Conservation (phyloP, 306 rosid genomes). For the Morella rubra region DNA sequence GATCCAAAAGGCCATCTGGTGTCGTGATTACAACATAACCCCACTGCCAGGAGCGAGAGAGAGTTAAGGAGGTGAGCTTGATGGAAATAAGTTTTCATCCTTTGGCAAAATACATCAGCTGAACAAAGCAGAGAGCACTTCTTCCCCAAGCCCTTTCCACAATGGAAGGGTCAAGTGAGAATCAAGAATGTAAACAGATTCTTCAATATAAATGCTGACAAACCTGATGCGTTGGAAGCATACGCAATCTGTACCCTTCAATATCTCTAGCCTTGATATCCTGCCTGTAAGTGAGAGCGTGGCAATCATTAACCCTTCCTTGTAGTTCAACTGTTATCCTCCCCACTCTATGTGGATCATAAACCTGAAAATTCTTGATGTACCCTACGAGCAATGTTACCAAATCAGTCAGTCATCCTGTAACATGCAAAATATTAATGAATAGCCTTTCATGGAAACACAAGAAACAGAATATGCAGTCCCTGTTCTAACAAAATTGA, state of each 20-base stretch:
- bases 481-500: neutral
- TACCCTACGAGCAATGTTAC: slow-evolving; percentile 45
- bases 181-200: neutral
- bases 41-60: slow-evolving; percentile 62
- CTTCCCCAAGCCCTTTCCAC: slow-evolving; percentile 11
- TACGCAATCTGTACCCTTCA: slow-evolving; percentile 55
- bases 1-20: slow-evolving; percentile 93
- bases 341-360: slow-evolving; percentile 89
- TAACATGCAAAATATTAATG: neutral
- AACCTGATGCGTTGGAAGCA: slow-evolving; percentile 87
- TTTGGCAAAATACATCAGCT: neutral
- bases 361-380: slow-evolving; percentile 72
- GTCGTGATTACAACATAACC: slow-evolving; percentile 94
- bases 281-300: slow-evolving; percentile 71
- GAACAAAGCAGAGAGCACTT: neutral
- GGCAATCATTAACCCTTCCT: slow-evolving; percentile 81
- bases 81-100: neutral
- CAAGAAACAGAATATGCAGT: neutral
- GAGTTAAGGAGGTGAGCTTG: neutral
- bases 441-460: too few relatives aligned
- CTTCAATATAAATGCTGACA: slow-evolving; percentile 12
- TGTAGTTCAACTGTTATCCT: slow-evolving; percentile 86
- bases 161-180: neutral
- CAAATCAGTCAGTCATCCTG: slow-evolving; percentile 1
- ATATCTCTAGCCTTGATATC: slow-evolving; percentile 75